phyloP scores from a whole-genome alignment of 352 stramenopile species.

The Globisporangium irregulare region DNA sequence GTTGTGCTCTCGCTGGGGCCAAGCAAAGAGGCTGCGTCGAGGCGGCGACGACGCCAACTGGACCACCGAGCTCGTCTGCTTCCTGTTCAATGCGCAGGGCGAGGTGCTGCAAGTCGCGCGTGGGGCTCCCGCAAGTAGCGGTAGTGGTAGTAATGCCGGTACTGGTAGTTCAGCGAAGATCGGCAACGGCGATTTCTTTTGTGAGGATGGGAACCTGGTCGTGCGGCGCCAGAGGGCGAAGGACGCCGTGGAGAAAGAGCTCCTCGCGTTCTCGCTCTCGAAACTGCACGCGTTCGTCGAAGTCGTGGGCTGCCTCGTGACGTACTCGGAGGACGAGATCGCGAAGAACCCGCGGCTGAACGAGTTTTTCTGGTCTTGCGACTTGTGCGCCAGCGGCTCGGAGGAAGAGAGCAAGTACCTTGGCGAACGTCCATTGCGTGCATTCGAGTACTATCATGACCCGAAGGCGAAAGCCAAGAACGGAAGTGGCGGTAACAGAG shows the following conservation, averaged over 20 bases:
- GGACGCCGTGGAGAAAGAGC: conserved; percentile 41
- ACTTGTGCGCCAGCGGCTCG: conserved; percentile 18
- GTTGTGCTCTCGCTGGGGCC: neutral
- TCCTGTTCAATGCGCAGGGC: conserved; percentile 60
- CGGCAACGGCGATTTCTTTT: conserved; percentile 22
- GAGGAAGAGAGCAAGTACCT: conserved; percentile 17
- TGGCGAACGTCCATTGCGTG: conserved; percentile 19
- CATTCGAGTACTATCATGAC: conserved; percentile 29
- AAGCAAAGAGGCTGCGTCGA: conserved; percentile 31
- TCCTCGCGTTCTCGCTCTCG: conserved; percentile 32
- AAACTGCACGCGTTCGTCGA: conserved; percentile 48
- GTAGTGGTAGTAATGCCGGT: neutral
- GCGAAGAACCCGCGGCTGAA: conserved; percentile 39
- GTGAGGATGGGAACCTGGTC: conserved; percentile 29
- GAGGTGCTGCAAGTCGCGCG: conserved; percentile 44
- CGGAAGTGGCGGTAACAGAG: neutral
- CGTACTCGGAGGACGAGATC: conserved; percentile 51
- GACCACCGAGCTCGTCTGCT: conserved; percentile 46
- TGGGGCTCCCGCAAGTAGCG: conserved; percentile 11
- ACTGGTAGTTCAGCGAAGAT: neutral
- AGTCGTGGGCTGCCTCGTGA: conserved; percentile 43
- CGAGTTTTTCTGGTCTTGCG: conserved; percentile 40
- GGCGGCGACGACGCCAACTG: conserved; percentile 32
- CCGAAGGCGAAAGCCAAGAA: conserved; percentile 17
- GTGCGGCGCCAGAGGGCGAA: conserved; percentile 34